Conservation (phyloP, 768 basidiomycete genomes). For the Pleurotus sapidus region DNA sequence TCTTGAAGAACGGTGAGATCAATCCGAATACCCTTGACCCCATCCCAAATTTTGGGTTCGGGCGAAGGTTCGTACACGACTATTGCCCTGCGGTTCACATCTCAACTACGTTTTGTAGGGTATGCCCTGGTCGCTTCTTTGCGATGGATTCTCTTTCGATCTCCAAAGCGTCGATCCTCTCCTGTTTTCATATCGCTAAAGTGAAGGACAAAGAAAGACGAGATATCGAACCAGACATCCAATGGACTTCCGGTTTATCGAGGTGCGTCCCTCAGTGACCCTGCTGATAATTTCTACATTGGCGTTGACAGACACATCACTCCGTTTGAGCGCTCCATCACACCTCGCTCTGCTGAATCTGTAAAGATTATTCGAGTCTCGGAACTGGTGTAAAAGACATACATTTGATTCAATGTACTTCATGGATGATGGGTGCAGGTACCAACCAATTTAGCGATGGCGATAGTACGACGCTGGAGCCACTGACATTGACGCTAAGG, state of each 20-base stretch:
- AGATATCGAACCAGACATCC: constrained; percentile 41
- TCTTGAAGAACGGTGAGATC: constrained; percentile 23
- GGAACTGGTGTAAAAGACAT: neutral
- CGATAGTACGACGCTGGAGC: no score
- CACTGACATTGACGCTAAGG: no score
- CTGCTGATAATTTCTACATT: neutral
- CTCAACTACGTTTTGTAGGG: constrained; percentile 25
- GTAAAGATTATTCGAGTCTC: constrained; percentile 27
- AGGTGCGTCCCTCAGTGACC: constrained; percentile 34
- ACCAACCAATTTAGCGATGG: no score
- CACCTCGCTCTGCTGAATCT: constrained; percentile 44
- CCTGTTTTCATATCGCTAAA: constrained; percentile 14
- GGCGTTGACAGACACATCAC: constrained; percentile 34
- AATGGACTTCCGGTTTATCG: constrained; percentile 60
- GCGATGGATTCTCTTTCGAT: constrained; percentile 49
- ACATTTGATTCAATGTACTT: no score
- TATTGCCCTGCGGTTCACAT: neutral
- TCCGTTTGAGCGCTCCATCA: constrained; percentile 45
- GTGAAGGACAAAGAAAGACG: constrained; percentile 45
- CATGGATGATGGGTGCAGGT: no score
- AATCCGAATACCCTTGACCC: constrained; percentile 16
- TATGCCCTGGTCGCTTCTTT: constrained; percentile 62
- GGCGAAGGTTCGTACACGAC: constrained; percentile 28
- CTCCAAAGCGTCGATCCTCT: constrained; percentile 11
- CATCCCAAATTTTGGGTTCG: constrained; percentile 33